Percentiles rank a stretch among this genome's conserved stretches.
phyloP scores from a whole-genome alignment of 257 asterid species.

The Solanum lignicaule region DNA sequence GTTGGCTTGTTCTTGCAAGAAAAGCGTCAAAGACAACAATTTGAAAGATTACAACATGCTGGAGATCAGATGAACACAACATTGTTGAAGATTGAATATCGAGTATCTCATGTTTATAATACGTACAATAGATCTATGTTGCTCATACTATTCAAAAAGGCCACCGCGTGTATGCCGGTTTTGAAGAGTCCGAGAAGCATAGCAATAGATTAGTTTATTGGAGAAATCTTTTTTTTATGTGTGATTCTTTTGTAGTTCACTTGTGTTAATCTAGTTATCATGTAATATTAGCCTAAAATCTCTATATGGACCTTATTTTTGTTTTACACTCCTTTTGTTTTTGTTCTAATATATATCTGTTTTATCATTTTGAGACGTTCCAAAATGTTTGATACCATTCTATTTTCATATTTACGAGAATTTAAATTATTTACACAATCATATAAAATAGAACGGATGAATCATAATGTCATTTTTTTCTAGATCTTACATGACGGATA shows the following conservation, averaged over 20 bases:
- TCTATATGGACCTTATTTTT: neutral
- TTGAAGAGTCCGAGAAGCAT: neutral
- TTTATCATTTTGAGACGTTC: neutral
- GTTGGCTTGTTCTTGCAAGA: slow-evolving; percentile 61
- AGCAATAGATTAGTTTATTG: neutral
- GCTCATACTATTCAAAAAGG: neutral
- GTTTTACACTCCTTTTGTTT: neutral
- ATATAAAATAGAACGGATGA: neutral
- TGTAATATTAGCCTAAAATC: neutral
- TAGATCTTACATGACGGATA: neutral
- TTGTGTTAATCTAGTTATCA: neutral
- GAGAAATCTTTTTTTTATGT: neutral
- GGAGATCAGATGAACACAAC: neutral
- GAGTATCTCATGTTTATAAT: neutral
- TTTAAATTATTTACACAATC: neutral
- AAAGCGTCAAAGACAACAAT: slow-evolving; percentile 61
- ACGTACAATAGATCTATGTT: neutral
- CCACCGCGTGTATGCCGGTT: rapidly evolving
- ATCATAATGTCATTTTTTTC: neutral
- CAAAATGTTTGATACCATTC: neutral
- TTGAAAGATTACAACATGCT: neutral
- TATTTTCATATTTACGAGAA: neutral
- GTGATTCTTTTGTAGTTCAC: neutral
- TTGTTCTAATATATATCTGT: neutral
- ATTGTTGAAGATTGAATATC: neutral